phyloP scores from a whole-genome alignment of 1,139 yeast genomes.

The Blastobotrys buckinghamii region DNA sequence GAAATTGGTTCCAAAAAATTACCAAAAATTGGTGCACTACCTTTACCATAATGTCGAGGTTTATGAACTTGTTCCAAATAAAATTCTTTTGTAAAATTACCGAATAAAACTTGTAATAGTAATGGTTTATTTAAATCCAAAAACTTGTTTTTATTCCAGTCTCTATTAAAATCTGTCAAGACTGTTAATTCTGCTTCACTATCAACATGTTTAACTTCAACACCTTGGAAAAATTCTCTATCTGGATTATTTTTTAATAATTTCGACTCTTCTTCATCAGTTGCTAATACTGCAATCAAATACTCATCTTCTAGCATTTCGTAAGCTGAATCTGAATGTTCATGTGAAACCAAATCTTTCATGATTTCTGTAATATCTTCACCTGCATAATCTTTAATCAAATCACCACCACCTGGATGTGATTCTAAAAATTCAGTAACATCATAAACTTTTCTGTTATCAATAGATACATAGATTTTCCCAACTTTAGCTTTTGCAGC shows the following conservation, averaged over 20 bases:
- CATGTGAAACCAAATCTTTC: conserved; percentile 64
- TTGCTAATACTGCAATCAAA: conserved; percentile 57
- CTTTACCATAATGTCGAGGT: conserved; percentile 89
- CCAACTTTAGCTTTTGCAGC: conserved; percentile 14
- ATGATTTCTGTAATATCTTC: conserved; percentile 74
- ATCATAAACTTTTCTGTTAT: conserved; percentile 73
- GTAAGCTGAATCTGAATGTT: conserved; percentile 80
- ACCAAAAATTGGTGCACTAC: conserved; percentile 85
- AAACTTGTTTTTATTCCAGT: conserved; percentile 72
- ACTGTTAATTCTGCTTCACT: conserved; percentile 64
- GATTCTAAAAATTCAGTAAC: conserved; percentile 72
- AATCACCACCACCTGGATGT: conserved; percentile 84
- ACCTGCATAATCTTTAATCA: conserved; percentile 73
- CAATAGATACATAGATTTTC: conserved; percentile 49
- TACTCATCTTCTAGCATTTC: conserved; percentile 80
- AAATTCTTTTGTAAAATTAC: conserved; percentile 76
- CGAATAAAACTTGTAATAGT: conserved; percentile 67
- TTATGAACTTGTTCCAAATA: conserved; percentile 94
- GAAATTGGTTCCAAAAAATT: conserved; percentile 67
- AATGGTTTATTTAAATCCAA: conserved; percentile 80
- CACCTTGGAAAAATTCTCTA: conserved; percentile 21
- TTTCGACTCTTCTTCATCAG: conserved; percentile 52
- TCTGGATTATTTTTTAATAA: conserved; percentile 34
- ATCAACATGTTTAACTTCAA: conserved; percentile 15
- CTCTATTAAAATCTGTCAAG: conserved; percentile 70